phyloP scores from a whole-genome alignment of 495 filamentous ascomycete species.

The Glonium stellatum region DNA sequence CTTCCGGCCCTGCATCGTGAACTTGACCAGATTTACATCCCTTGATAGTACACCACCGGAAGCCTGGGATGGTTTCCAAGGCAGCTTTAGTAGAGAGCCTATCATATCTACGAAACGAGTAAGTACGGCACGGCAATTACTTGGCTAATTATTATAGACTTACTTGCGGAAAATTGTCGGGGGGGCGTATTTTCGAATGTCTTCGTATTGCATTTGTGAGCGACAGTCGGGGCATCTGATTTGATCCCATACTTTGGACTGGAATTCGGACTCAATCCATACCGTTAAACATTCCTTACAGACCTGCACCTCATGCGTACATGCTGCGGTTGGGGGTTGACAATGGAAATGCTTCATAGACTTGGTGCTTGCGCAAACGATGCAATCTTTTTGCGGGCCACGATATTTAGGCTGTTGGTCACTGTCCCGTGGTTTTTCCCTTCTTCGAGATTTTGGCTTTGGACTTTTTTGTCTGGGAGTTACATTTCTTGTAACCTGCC shows the following conservation, averaged over 20 bases:
- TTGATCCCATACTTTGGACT: constrained; percentile 19
- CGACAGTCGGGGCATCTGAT: constrained; percentile 27
- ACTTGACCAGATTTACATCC: constrained; percentile 26
- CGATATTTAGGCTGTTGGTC: constrained; percentile 6
- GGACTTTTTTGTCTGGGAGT: too few species aligned
- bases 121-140: background rate
- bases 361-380: constrained; percentile 17
- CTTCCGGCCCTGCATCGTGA: constrained; percentile 4
- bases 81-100: constrained; percentile 13
- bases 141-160: background rate
- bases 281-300: constrained; percentile 18
- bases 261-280: constrained; percentile 23
- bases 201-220: constrained; percentile 11
- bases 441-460: too few species aligned
- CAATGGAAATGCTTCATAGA: constrained; percentile 11
- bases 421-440: background rate
- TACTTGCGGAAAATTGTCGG: constrained; percentile 13
- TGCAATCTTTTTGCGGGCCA: constrained; percentile 14
- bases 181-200: constrained; percentile 17
- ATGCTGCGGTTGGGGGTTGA: constrained; percentile 12
- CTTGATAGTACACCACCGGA: constrained; percentile 22
- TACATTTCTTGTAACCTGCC: too few species aligned
- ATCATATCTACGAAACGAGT: constrained; percentile 17
- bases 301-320: constrained; percentile 18
- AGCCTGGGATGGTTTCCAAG: constrained; percentile 21